These are phyloP conservation scores for Neocallimastix lanati DNA, from an alignment of 192 early-diverging fungal species.

Conservation along the genomic window DNA sequence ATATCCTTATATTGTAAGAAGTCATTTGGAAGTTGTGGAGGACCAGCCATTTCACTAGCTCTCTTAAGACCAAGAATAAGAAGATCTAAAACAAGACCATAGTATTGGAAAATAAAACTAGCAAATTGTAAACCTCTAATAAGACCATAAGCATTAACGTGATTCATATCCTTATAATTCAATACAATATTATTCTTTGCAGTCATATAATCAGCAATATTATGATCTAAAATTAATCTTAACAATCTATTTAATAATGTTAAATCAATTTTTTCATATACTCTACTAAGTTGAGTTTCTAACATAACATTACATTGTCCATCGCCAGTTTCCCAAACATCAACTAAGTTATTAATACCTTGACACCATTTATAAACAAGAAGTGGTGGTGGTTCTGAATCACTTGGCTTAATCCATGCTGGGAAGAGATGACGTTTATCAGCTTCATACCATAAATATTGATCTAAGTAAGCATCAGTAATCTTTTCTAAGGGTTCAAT, in stretches of 20 bases:
- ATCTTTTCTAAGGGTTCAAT: slow-evolving; percentile 99
- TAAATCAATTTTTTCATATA: slow-evolving; percentile 95
- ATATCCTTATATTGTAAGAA: slow-evolving; percentile 91
- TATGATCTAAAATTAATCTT: slow-evolving; percentile 92
- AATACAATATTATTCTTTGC: slow-evolving; percentile 97
- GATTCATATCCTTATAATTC: slow-evolving; percentile 99
- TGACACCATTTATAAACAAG: slow-evolving; percentile 97
- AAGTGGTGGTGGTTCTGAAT: slow-evolving; percentile 89
- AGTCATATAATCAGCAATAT: slow-evolving; percentile 99
- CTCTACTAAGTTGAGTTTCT: slow-evolving; percentile 76
- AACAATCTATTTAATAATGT: slow-evolving; percentile 83
- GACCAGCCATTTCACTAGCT: slow-evolving; percentile 91
- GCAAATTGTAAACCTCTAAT: slow-evolving; percentile 96
- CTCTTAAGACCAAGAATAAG: slow-evolving; percentile 84
- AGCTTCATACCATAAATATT: slow-evolving; percentile 98
- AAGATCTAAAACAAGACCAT: slow-evolving; percentile 88
- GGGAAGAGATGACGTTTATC: slow-evolving; percentile 95
- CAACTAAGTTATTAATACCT: slow-evolving; percentile 92
- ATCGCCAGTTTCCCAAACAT: slow-evolving; percentile 78
- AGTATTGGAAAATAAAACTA: slow-evolving; percentile 97
- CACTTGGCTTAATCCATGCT: slow-evolving; percentile 96
- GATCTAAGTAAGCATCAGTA: slow-evolving; percentile 95
- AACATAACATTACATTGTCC: slow-evolving; percentile 94
- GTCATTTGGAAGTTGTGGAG: slow-evolving; percentile 80
- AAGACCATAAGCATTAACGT: slow-evolving; percentile 90